Evolutionary conservation across 2,329 filamentous ascomycete species (phyloP), one percentile per base, ranked within the genome.

Genomic region (Pseudocercospora cruenta): DNA sequence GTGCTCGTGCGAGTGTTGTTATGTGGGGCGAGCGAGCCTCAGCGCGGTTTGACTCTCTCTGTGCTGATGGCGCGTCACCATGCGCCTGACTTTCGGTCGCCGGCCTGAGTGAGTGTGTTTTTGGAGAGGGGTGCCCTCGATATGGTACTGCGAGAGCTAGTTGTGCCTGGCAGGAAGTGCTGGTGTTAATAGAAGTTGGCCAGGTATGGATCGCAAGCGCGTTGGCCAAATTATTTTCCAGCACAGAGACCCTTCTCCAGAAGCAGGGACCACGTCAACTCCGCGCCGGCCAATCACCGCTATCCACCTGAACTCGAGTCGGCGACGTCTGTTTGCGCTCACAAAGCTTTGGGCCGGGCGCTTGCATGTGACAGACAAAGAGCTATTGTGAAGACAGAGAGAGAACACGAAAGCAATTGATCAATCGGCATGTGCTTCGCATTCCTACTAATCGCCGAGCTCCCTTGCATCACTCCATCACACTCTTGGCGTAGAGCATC

Each of bases 1-100:
- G 49, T 26, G 49, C 49, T 53, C 49, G 49, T 53, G 49, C 49
- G 33, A 28, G 49, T 53, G 22, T 53, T 53, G 49, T 53, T 53
- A 24, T 53, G 49, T 22, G 22, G 49, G 49, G 49, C 6, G 19
- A 53, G 28, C 28, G 43, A 45, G 43, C 43, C 43, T 45, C 43
- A 45, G 47, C 49, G 49, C 22, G 19, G 49, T 28, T 33, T 33
- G 31, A 33, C 31, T 33, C 28, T 31, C 14, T 24, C 12, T 28
- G 4, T 55, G 22, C 10, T 16, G 10, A 28, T 19, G 51, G 12
- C 51, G 51, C 51, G 51, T 55, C 22, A 54, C 51, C 51, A 54
- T 54, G 24, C 51, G 51, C 51, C 36, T 16, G 36, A 4, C 36
- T 39, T n/a, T 39, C 36, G 36, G 36, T 39, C 36, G 36, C 36